phyloP scores from a whole-genome alignment of 768 basidiomycete species.

The Lactarius psammicola region DNA sequence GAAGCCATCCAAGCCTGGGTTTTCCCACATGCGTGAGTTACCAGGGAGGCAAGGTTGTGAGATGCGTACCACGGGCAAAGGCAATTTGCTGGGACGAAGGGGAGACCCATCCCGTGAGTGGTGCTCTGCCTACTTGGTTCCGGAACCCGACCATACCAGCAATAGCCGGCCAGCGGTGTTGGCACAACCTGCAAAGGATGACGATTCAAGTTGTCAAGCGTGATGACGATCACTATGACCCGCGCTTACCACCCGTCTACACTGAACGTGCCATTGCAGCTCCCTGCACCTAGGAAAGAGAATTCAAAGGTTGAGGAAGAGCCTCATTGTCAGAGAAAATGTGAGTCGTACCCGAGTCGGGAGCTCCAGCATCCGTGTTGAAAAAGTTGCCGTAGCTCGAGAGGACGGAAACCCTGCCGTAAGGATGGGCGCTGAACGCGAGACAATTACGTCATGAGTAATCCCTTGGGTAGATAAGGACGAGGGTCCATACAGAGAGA shows the following conservation, averaged over 20 bases:
- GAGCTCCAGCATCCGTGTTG: conserved; percentile 53
- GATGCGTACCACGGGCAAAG: conserved; percentile 53
- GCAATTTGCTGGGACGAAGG: conserved; percentile 60
- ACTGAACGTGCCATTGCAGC: conserved; percentile 50
- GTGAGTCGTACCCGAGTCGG: conserved; percentile 48
- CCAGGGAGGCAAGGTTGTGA: no score
- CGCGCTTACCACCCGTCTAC: conserved; percentile 44
- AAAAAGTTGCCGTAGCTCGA: conserved; percentile 54
- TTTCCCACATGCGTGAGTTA: not conserved
- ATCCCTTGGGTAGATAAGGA: not conserved
- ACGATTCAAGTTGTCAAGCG: not conserved
- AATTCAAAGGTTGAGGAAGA: not conserved
- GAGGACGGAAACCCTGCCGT: conserved; percentile 62
- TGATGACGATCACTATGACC: not conserved
- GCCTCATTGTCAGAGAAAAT: not conserved
- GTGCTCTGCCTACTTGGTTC: conserved; percentile 52
- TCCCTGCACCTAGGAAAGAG: conserved; percentile 41
- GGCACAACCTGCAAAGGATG: conserved; percentile 46
- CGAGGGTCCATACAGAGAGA: conserved; percentile 46
- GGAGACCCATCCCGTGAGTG: conserved; percentile 56
- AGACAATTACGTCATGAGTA: not conserved
- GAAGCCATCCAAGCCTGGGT: conserved; percentile 53
- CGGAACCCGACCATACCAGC: conserved; percentile 61
- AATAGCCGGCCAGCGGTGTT: conserved; percentile 59
- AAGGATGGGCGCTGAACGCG: conserved; percentile 49